phyloP scores from a whole-genome alignment of 441 rosid species.

The Pelargonium citronellum region DNA sequence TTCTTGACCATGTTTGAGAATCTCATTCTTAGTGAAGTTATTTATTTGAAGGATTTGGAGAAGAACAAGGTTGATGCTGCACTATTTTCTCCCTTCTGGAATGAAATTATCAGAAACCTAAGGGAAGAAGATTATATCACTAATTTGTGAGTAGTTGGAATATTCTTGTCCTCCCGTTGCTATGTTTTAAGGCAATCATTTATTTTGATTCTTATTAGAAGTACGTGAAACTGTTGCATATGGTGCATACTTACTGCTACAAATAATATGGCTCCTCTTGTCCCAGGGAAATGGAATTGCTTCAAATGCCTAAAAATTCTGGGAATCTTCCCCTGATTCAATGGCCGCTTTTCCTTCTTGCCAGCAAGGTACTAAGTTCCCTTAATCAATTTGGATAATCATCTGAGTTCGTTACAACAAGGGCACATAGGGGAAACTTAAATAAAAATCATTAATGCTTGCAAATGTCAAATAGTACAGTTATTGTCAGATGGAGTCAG shows the following conservation, averaged over 20 bases:
- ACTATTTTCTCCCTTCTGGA: constrained; percentile 92
- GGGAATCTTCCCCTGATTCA: constrained; percentile 77
- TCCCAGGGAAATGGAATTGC: constrained; percentile 83
- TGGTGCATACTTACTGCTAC: constrained; percentile 12
- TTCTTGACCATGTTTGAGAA: constrained; percentile 16
- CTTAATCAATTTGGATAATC: background rate
- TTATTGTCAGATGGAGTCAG: too few species aligned
- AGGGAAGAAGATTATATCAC: constrained; percentile 93
- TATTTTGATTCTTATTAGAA: background rate
- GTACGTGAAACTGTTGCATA: background rate
- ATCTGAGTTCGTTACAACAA: background rate
- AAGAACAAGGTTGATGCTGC: constrained; percentile 73
- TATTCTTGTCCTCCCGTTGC: constrained; percentile 17
- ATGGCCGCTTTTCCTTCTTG: constrained; percentile 99
- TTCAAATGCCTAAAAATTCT: constrained; percentile 90
- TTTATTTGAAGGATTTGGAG: constrained; percentile 45
- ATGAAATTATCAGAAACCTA: constrained; percentile 75
- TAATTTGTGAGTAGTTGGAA: constrained; percentile 50
- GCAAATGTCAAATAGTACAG: too few species aligned
- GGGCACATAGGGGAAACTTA: too few species aligned
- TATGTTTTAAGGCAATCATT: background rate
- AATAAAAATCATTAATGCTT: too few species aligned
- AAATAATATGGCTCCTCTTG: constrained; percentile 9
- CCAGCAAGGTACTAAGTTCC: constrained; percentile 68
- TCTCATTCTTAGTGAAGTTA: constrained; percentile 8